Conservation (phyloP, 108 stramenopile genomes). For the Fistulifera pelliculosa region DNA sequence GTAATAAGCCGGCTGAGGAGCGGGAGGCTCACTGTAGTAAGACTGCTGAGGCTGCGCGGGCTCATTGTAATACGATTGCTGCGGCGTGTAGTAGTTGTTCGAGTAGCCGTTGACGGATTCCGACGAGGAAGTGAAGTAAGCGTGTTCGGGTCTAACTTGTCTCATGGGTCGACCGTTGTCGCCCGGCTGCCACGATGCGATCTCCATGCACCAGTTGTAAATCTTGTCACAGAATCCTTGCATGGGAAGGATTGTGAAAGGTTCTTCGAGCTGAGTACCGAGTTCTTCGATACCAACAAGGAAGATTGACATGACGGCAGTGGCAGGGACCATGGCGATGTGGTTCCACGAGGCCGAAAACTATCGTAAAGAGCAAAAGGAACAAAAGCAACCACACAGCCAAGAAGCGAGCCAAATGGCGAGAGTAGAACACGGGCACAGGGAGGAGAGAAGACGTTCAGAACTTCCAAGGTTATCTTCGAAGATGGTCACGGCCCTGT, state of each 20-base stretch:
- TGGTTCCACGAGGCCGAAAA: conserved; percentile 69
- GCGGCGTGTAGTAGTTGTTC: no score
- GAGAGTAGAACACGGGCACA: conserved; percentile 61
- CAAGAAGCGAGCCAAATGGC: conserved; percentile 74
- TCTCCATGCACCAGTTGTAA: conserved; percentile 42
- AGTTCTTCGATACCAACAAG: conserved; percentile 84
- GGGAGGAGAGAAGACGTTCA: conserved; percentile 64
- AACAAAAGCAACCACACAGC: conserved; percentile 62
- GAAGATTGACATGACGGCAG: conserved; percentile 44
- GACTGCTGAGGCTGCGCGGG: no score
- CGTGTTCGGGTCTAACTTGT: neutral
- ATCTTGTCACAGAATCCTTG: conserved; percentile 76
- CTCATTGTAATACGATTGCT: no score
- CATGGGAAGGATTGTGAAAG: conserved; percentile 79
- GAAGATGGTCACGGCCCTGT: conserved; percentile 57
- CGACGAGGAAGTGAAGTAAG: neutral
- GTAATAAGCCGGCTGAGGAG: no score
- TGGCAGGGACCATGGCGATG: conserved; percentile 63
- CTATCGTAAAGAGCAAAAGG: conserved; percentile 70
- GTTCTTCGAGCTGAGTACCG: conserved; percentile 77
- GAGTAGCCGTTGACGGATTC: no score
- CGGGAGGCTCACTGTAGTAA: no score
- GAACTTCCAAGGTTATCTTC: conserved; percentile 56
- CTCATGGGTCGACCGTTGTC: conserved; percentile 24
- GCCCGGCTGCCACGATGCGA: conserved; percentile 33